A percentile compares a stretch with the other conserved stretches of the same genome.
phyloP scores from a whole-genome alignment of 768 basidiomycete genomes.

The Rhodocollybia butyracea region DNA sequence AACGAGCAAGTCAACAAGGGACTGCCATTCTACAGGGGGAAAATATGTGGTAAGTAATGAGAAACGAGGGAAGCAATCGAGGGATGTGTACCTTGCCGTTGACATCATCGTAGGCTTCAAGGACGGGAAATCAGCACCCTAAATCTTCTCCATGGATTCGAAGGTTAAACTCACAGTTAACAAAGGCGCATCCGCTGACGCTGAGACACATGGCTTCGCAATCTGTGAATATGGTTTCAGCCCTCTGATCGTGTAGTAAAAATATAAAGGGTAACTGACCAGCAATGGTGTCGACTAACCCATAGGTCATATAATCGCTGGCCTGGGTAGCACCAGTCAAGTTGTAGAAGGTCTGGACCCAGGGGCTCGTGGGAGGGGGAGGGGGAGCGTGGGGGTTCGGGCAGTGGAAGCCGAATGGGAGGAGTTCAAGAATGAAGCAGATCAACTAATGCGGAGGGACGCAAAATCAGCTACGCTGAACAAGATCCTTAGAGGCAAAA shows the following conservation, averaged over 20 bases:
- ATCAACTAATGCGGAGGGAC: slow-evolving; percentile 13
- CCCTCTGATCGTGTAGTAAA: neutral
- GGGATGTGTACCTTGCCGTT: slow-evolving; percentile 28
- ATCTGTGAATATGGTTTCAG: slow-evolving; percentile 14
- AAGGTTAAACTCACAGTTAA: slow-evolving; percentile 25
- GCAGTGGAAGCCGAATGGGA: slow-evolving; percentile 25
- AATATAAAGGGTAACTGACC: slow-evolving; percentile 14
- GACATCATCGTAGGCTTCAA: slow-evolving; percentile 31
- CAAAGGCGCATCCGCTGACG: slow-evolving; percentile 27
- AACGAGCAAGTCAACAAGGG: slow-evolving; percentile 33
- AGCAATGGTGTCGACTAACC: slow-evolving; percentile 30
- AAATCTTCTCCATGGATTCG: neutral
- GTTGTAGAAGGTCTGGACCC: slow-evolving; percentile 26
- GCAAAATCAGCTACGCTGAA: neutral
- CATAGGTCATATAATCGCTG: slow-evolving; percentile 31
- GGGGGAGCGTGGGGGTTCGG: slow-evolving; percentile 9
- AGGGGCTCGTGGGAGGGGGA: slow-evolving; percentile 17
- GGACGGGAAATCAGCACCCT: neutral
- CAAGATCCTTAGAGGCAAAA: too few relatives aligned
- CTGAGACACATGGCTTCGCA: slow-evolving; percentile 30
- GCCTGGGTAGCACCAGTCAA: slow-evolving; percentile 30
- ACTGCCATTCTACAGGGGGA: slow-evolving; percentile 24
- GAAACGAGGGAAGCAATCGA: neutral
- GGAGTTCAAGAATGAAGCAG: slow-evolving; percentile 22
- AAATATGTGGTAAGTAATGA: neutral